These are phyloP conservation scores for Suillus tomentosus DNA, from an alignment of 768 basidiomycete genomes.

Conservation along the genomic window DNA sequence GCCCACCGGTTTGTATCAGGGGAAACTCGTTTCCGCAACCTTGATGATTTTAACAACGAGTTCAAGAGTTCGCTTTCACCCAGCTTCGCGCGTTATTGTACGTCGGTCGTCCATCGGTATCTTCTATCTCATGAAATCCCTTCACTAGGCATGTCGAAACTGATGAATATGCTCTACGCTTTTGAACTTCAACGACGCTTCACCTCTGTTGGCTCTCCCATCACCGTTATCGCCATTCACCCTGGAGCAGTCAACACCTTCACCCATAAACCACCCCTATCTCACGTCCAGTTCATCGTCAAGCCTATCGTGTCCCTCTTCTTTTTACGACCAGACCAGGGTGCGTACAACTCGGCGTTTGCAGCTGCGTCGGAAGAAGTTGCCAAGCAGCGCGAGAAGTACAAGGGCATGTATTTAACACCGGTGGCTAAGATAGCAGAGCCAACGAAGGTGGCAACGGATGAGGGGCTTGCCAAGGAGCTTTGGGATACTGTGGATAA, in stretches of 20 bases:
- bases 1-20: conserved; percentile 26
- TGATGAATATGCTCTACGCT: conserved; percentile 52
- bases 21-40: conserved; percentile 28
- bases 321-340: conserved; percentile 21
- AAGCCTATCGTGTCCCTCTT: conserved; percentile 22
- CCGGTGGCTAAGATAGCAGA: conserved; percentile 24
- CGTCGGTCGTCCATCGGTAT: not conserved
- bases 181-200: conserved; percentile 52
- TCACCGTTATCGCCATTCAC: conserved; percentile 31
- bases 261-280: not conserved
- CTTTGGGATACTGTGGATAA: conserved; percentile 31
- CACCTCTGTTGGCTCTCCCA: conserved; percentile 31
- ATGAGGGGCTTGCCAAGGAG: conserved; percentile 30
- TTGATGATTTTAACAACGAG: conserved; percentile 39
- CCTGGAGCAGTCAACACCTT: conserved; percentile 35
- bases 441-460: conserved; percentile 17
- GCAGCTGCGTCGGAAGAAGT: conserved; percentile 34
- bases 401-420: conserved; percentile 33
- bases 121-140: not conserved
- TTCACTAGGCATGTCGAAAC: conserved; percentile 48
- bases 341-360: conserved; percentile 29
- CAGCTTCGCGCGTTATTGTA: conserved; percentile 36
- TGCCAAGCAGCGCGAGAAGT: conserved; percentile 23
- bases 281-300: conserved; percentile 21
- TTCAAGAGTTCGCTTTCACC: conserved; percentile 27